Evolutionary conservation across 805 yeast genomes (phyloP), one percentile per base, ranked within the genome.

Genomic region (Torulaspora franciscae): DNA sequence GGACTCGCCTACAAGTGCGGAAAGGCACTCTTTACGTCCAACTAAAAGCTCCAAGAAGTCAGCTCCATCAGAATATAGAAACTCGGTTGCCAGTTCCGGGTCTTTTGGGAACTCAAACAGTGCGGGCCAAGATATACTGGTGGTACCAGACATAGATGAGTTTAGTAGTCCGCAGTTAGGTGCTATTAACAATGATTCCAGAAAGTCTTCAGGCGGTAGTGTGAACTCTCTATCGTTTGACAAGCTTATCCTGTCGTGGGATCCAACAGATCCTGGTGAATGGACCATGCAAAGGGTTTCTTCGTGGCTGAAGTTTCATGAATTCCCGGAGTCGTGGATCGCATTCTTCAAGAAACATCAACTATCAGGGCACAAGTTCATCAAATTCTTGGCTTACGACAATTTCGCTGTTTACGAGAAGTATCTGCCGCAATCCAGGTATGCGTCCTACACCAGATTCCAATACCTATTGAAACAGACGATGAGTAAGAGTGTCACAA

Each of bases 281-380:
- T 88, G 96, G 96, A 78, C 82, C 1, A 67, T 76, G 50, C 78
- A 74, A n/a, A 71, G 84, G 42, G 90, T 88, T 1, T 47, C 72
- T 0, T 60, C 67, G 38, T 89, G 95, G 95, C 70, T 89, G 22
- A 80, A 75, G 6, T 54, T 64, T n/a, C 74, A 88, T 59, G 72
- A 75, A 15, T 89, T 89, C 64, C 83, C 83, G 52, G 76, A 73
- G 3, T 69, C 81, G 10, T 89, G 96, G 96, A 69, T 75, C n/a
- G 75, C 71, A 4, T 74, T 80, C 13, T 84, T 89, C 62, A 67
- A 67, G 32, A 71, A 71, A 34, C 72, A 79, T 48, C 76, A 77
- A 40, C 69, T 89, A 2, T 67, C 72, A 7, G 88, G 89, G 0
- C 74, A 77, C 37, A 68, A 74, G 23, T 88, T 89, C 55, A 62